These are phyloP conservation scores for Capsicum rhomboideum DNA, from an alignment of 257 asterid species.

Conservation along the genomic window DNA sequence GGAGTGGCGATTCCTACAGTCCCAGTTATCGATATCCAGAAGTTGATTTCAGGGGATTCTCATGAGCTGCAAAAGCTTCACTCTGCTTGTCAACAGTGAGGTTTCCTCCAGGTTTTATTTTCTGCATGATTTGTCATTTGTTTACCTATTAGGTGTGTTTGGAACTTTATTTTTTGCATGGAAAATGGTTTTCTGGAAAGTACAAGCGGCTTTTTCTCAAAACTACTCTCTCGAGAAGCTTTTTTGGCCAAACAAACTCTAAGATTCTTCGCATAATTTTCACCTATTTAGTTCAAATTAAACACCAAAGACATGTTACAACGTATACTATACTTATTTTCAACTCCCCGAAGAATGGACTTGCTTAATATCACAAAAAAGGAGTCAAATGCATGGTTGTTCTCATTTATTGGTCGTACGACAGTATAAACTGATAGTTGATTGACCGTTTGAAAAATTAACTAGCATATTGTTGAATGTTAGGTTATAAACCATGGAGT, in stretches of 20 bases:
- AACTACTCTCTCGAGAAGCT: too few relatives aligned
- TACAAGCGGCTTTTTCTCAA: too few relatives aligned
- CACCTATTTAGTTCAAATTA: neutral
- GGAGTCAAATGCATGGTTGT: neutral
- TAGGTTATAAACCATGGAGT: conserved; percentile 12
- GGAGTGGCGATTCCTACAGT: neutral
- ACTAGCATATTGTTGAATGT: too few relatives aligned
- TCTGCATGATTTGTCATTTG: neutral
- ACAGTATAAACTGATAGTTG: too few relatives aligned
- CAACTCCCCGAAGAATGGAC: too few relatives aligned
- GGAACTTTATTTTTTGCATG: too few relatives aligned
- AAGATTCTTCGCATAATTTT: neutral
- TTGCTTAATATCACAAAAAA: too few relatives aligned
- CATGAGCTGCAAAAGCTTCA: conserved; percentile 35
- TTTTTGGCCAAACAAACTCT: too few relatives aligned
- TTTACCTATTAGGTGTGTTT: neutral
- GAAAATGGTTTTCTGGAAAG: too few relatives aligned
- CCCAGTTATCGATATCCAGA: conserved; percentile 27
- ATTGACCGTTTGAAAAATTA: too few relatives aligned
- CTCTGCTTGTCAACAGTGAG: conserved; percentile 51
- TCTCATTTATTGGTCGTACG: neutral
- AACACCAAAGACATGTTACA: neutral
- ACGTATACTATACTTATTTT: neutral
- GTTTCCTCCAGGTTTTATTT: conserved; percentile 42
- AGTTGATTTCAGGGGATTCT: conserved; percentile 14